Base-by-base conservation (phyloP, 305 asterid species). In the Fraxinus angustifolia region DNA sequence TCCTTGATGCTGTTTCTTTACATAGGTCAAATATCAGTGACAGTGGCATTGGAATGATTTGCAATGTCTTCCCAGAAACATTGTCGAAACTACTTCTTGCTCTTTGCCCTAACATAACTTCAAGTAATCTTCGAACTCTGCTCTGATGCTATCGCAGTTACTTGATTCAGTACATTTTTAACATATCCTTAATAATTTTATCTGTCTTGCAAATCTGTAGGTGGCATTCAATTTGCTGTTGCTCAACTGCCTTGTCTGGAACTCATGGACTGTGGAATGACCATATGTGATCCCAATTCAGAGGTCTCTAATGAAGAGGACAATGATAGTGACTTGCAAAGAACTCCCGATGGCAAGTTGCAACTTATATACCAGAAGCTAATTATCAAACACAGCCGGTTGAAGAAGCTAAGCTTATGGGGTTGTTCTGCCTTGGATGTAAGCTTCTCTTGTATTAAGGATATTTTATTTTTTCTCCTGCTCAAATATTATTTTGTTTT, bases 371-470 rank as follows among this genome's bases (percentile, higher is more conserved):
- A 91, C 87, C 99, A 96, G 84, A 96, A 96, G 93, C 73, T 94
- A 86, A 92, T 96, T 62, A 93, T 96, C 82, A 96, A 96, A 87
- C 99, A 96, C 85, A 89, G 76, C 86, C 87, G 89, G 79, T 82
- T 96, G 90, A 93, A 89, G 91, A 93, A 92, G 87, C 90, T 93
- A 77, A 96, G 98, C 90, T 90, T 96, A 74, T 96, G 99, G 99
- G 99, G 99, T 65, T 96, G 99, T 85, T 93, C 98, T 48, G 98
- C 97, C 71, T 88, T 96, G 85, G 97, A 96, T 88, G 99, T 96
- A 85, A 90, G 96, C 81, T 84, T 87, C 80, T 80, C 71, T 67
- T 23, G 26, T 48, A 75, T 67, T 8, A 76, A 14, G 3, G 14
- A 8, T 42, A 70, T 68, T 42, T 8, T 62, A 3, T 75, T 14